Evolutionary conservation across 1,284 basidiomycete species (phyloP).

Genomic region (Xanthoconium separans): DNA sequence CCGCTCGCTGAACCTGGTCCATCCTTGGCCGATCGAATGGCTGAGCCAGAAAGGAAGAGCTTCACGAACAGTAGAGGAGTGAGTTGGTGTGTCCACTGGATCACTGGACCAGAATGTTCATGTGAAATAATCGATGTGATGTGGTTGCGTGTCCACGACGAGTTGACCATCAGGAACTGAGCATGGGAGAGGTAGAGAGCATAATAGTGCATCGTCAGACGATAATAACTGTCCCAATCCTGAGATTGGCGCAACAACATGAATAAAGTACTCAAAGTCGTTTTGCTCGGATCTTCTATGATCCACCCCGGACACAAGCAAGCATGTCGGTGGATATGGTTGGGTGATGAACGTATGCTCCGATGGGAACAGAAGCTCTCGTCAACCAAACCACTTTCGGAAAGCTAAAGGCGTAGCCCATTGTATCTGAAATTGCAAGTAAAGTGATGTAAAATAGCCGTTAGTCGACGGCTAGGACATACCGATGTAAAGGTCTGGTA

Average conservation of each 20-base stretch:
- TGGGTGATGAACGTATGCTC: constrained; percentile 95
- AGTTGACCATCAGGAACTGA: constrained; percentile 89
- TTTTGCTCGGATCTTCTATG: constrained; percentile 54
- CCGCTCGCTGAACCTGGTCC: constrained; percentile 17
- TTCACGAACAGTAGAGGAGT: constrained; percentile 26
- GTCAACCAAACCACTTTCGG: constrained; percentile 67
- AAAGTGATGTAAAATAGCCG: constrained; percentile 2
- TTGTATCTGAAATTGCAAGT: constrained; percentile 71
- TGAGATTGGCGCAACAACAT: background rate
- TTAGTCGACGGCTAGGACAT: constrained; percentile 13
- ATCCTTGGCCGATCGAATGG: constrained; percentile 18
- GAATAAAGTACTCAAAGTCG: constrained; percentile 21
- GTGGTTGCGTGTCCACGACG: constrained; percentile 93
- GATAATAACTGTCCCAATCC: constrained; percentile 72
- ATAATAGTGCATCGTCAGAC: constrained; percentile 81
- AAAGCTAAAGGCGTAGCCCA: constrained; percentile 97
- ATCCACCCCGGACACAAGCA: constrained; percentile 76
- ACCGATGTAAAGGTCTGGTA: constrained; percentile 94
- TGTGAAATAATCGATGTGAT: constrained; percentile 71
- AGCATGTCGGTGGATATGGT: constrained; percentile 97
- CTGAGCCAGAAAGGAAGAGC: constrained; percentile 26
- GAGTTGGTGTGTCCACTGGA: constrained; percentile 21
- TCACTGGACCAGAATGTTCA: constrained; percentile 38
- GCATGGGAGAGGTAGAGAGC: constrained; percentile 77
- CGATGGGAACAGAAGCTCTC: constrained; percentile 63